Conservation (phyloP, 805 yeast species). For the Cyberlindnera suaveolens region DNA sequence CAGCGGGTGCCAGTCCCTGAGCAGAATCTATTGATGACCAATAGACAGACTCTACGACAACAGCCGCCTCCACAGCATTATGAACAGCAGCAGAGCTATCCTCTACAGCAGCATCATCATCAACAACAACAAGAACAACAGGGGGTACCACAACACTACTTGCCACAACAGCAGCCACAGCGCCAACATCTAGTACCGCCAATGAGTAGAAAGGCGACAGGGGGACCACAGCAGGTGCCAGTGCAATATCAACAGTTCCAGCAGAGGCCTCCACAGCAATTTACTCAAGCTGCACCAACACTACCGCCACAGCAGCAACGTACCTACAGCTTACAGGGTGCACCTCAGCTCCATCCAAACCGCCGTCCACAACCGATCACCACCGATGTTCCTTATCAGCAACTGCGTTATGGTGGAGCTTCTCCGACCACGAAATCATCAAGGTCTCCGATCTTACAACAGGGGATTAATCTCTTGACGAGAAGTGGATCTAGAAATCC, state of each 20-base stretch:
- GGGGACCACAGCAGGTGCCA: not conserved
- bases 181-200: not conserved
- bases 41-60: too few relatives aligned
- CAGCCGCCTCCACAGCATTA: too few relatives aligned
- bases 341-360: not conserved
- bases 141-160: not conserved
- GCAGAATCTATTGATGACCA: too few relatives aligned
- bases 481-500: slow-evolving; percentile 21
- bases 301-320: slow-evolving; percentile 16
- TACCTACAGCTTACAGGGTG: not conserved
- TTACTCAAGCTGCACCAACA: slow-evolving; percentile 4
- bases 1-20: not conserved
- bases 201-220: too few relatives aligned
- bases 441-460: slow-evolving; percentile 32
- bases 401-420: slow-evolving; percentile 6
- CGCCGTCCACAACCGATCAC: slow-evolving; percentile 8
- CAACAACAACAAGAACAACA: not conserved
- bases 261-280: not conserved
- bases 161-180: not conserved
- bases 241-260: slow-evolving; percentile 2
- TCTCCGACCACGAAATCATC: slow-evolving; percentile 12
- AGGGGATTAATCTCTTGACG: slow-evolving; percentile 31
- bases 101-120: not conserved
- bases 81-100: not conserved
- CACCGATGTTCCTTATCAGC: slow-evolving; percentile 14